These are phyloP conservation scores for Gossypium armourianum DNA, from an alignment of 441 rosid genomes.

Conservation along the genomic window DNA sequence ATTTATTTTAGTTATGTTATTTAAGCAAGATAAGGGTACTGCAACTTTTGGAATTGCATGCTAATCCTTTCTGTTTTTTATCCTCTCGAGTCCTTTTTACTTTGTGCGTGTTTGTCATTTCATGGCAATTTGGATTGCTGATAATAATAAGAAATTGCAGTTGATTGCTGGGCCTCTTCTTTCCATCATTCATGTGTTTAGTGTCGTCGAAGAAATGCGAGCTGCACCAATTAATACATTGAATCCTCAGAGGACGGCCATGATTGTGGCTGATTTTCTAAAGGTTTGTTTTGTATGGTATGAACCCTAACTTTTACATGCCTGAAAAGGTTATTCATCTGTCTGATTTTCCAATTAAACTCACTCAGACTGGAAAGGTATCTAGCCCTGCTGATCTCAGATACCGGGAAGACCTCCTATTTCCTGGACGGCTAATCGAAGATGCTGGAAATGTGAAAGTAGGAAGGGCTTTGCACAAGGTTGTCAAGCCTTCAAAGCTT, in stretches of 20 bases:
- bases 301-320: background rate
- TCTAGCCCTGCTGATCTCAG: slow-evolving; percentile 80
- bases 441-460: slow-evolving; percentile 80
- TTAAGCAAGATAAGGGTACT: background rate
- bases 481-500: slow-evolving; percentile 55
- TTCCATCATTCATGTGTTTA: slow-evolving; percentile 48
- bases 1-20: background rate
- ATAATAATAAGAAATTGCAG: slow-evolving; percentile 35
- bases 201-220: slow-evolving; percentile 76
- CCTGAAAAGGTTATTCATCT: slow-evolving; percentile 13
- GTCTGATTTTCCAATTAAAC: slow-evolving; percentile 15
- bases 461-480: slow-evolving; percentile 60
- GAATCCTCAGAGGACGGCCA: slow-evolving; percentile 82
- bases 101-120: background rate
- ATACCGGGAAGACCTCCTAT: slow-evolving; percentile 59
- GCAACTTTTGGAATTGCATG: background rate
- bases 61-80: background rate
- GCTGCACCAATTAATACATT: slow-evolving; percentile 73
- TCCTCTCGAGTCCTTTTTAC: background rate
- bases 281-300: slow-evolving; percentile 35
- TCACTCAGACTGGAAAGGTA: slow-evolving; percentile 54
- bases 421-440: slow-evolving; percentile 65
- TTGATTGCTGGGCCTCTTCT: slow-evolving; percentile 71
- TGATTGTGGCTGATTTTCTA: slow-evolving; percentile 73
- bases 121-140: background rate